Base-by-base conservation (phyloP, 2,329 filamentous ascomycete species). In the Beauveria scarabaeidicola region DNA sequence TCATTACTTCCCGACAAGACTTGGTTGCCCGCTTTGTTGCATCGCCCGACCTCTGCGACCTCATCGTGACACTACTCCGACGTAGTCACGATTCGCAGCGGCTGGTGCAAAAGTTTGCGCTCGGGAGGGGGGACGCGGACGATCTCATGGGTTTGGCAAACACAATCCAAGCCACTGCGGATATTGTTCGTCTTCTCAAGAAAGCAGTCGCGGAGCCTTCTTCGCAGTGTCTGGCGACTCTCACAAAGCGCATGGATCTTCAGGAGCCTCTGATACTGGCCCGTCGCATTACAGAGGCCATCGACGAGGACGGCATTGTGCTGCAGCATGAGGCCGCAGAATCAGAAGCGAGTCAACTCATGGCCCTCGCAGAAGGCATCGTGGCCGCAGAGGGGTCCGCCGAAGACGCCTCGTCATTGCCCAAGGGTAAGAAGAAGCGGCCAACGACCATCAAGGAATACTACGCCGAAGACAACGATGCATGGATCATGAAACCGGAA, bases 261-360 rank as follows among this genome's bases (percentile, higher is more conserved):
- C 77, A 82, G 13, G 82, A 84, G 2, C 89, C 91, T 0, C 74
- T 78, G 11, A 78, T 82, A 46, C 81, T 97, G 5, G 89, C 92
- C 2, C 74, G 77, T 23, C 82, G 81, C 23, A 96, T 99, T 61
- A 75, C 82, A 53, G 78, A 82, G 3, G 87, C 93, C 4, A 96
- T 99, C 61, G 94, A 99, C 67, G 94, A 97, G 73, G 92, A 97
- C 63, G 90, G 91, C 0, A 77, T 97, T n/a, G 79, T 86, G 17
- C 85, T 90, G 64, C 87, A 90, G 66, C 92, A 97, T 66, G 83
- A 87, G 40, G 80, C 87, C 1, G 86, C 94, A 65, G 86, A 93
- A 62, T 84, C 81, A 56, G 85, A 90, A 63, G 85, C 86, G 0
- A 83, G 80, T 21, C 83, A 87, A 62, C 85, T 94, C 66, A 82